Percentiles rank a stretch among this genome's conserved stretches.
These are phyloP conservation scores for Chlamydomonas urium DNA, from an alignment of 139 green algal genomes.

Conservation along the genomic window DNA sequence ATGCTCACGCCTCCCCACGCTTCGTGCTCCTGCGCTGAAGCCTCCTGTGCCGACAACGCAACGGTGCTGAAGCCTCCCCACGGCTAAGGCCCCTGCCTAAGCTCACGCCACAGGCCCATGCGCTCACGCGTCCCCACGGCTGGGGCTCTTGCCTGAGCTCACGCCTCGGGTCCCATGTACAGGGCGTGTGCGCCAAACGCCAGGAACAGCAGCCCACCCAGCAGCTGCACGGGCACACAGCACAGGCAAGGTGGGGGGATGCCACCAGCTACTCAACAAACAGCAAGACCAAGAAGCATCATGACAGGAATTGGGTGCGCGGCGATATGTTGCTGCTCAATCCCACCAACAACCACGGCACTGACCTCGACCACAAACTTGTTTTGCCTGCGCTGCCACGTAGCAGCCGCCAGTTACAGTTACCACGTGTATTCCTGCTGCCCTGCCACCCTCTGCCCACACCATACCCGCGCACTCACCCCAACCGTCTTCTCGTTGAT, in stretches of 20 bases:
- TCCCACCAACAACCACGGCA: neutral
- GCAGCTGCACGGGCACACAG: slow-evolving; percentile 8
- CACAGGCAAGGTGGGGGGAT: neutral
- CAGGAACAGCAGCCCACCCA: slow-evolving; percentile 89
- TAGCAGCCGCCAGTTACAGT: no score
- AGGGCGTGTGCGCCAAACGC: slow-evolving; percentile 79
- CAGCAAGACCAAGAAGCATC: neutral
- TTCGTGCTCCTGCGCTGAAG: no score
- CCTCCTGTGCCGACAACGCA: no score
- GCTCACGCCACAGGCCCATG: no score
- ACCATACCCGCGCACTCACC: slow-evolving; percentile 15
- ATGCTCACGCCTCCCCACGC: no score
- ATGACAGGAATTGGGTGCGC: neutral
- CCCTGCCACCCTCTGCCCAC: neutral
- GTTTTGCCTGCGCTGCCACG: neutral
- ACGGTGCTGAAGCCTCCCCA: no score
- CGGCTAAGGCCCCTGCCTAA: no score
- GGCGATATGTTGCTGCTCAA: neutral
- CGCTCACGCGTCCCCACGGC: no score
- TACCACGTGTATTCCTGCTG: slow-evolving; percentile 3
- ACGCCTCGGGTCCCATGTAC: slow-evolving; percentile 50
- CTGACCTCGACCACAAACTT: neutral
- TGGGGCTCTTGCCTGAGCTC: no score
- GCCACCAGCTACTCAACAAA: neutral
- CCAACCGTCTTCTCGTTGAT: slow-evolving; percentile 86